Evolutionary conservation across 371 early-diverging fungal genomes (phyloP).

Genomic region (Syncephalastrum sp.): DNA sequence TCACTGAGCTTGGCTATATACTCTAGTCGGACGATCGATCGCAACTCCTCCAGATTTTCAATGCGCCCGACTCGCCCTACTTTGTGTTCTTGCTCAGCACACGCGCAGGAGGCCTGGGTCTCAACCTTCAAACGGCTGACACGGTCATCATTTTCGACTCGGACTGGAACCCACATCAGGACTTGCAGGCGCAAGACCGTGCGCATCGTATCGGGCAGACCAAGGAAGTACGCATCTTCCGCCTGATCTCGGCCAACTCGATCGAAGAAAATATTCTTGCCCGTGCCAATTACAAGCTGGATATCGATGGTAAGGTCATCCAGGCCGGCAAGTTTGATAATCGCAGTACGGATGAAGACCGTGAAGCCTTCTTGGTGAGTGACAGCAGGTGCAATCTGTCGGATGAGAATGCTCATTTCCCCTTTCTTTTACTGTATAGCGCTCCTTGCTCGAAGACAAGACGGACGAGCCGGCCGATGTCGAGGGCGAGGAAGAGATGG

Average conservation of each 20-base stretch:
- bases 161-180: slow-evolving; percentile 99
- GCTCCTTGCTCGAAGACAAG: slow-evolving; percentile 24
- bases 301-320: slow-evolving; percentile 97
- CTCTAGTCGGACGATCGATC: slow-evolving; percentile 81
- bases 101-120: slow-evolving; percentile 98
- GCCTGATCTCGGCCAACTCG: slow-evolving; percentile 94
- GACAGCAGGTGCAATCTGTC: no score
- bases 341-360: slow-evolving; percentile 91
- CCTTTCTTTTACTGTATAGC: slow-evolving; percentile 4
- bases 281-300: slow-evolving; percentile 94
- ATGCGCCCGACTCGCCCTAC: slow-evolving; percentile 78
- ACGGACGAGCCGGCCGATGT: slow-evolving; percentile 41
- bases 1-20: neutral
- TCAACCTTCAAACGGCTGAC: slow-evolving; percentile 99
- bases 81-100: slow-evolving; percentile 98
- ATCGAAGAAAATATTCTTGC: slow-evolving; percentile 97
- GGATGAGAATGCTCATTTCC: neutral
- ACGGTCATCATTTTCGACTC: slow-evolving; percentile 99
- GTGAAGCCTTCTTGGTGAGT: slow-evolving; percentile 73
- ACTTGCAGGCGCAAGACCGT: slow-evolving; percentile 99
- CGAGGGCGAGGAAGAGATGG: slow-evolving; percentile 64
- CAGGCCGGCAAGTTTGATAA: slow-evolving; percentile 99
- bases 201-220: slow-evolving; percentile 99
- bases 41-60: slow-evolving; percentile 81
- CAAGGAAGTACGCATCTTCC: slow-evolving; percentile 98